A percentile compares a stretch with the other conserved stretches of the same genome.
These are phyloP conservation scores for Paraphaeosphaeria minitans DNA, from an alignment of 2,329 filamentous ascomycete species.

Conservation along the genomic window DNA sequence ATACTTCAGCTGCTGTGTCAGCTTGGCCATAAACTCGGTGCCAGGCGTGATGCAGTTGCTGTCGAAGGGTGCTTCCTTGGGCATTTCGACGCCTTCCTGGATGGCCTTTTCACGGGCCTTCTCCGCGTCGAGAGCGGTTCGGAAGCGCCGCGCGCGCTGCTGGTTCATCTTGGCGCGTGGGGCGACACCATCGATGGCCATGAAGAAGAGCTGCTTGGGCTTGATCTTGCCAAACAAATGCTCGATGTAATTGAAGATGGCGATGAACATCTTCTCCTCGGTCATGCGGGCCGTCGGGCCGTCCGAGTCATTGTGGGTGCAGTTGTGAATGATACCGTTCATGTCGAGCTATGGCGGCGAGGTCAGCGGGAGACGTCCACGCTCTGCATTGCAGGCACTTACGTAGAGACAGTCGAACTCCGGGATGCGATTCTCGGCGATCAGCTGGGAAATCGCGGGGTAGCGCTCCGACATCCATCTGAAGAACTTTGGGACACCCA, in stretches of 20 bases:
- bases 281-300: conserved; percentile 90
- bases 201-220: conserved; percentile 97
- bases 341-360: conserved; percentile 72
- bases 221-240: conserved; percentile 99
- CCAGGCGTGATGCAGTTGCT: conserved; percentile 99
- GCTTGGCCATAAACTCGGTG: conserved; percentile 97
- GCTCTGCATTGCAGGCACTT: conserved; percentile 32
- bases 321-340: conserved; percentile 99
- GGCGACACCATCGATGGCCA: conserved; percentile 98
- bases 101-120: conserved; percentile 91
- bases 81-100: conserved; percentile 85
- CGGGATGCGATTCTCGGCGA: conserved; percentile 97
- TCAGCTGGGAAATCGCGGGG: conserved; percentile 96
- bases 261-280: conserved; percentile 99
- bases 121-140: conserved; percentile 90
- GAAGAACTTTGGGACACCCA: conserved; percentile 91
- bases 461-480: conserved; percentile 99
- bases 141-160: conserved; percentile 91
- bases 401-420: conserved; percentile 98
- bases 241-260: conserved; percentile 99
- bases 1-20: conserved; percentile 93
- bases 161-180: conserved; percentile 99
- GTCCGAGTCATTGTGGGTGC: conserved; percentile 95
- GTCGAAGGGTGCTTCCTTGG: conserved; percentile 94
- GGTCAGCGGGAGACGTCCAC: conserved; percentile 16